These are phyloP conservation scores for Kodamaea hsintzibuensis DNA, from an alignment of 805 yeast species.

Conservation along the genomic window DNA sequence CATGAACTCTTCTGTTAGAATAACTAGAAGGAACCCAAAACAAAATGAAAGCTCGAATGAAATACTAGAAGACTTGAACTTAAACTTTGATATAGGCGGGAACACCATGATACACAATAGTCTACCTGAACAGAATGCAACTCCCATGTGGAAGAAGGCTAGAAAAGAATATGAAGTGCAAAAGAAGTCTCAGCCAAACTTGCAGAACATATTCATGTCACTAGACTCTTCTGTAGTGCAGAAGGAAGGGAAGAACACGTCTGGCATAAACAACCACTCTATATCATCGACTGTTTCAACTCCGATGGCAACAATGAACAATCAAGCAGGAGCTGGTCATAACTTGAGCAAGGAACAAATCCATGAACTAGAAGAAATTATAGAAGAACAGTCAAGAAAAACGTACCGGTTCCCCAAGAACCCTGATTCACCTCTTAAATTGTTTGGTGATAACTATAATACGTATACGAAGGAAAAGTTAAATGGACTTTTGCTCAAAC, in stretches of 20 bases:
- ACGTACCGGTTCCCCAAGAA: conserved; percentile 19
- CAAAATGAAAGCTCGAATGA: conserved; percentile 1
- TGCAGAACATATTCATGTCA: conserved; percentile 33
- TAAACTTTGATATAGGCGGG: conserved; percentile 21
- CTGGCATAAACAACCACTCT: conserved; percentile 19
- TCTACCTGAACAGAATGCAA: conserved; percentile 16
- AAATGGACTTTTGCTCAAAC: conserved; percentile 25
- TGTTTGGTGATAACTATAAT: conserved; percentile 40
- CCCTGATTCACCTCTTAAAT: conserved; percentile 43
- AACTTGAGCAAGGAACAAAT: conserved; percentile 15
- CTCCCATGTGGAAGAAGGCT: conserved; percentile 40
- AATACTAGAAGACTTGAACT: conserved; percentile 11
- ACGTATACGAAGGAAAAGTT: conserved; percentile 41
- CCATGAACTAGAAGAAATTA: conserved; percentile 23
- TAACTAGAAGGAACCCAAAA: conserved; percentile 15
- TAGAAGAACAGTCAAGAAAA: conserved; percentile 23
- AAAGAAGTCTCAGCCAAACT: conserved; percentile 24
- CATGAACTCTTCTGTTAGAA: conserved; percentile 27
- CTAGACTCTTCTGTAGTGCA: conserved; percentile 16
- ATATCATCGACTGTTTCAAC: conserved; percentile 39
- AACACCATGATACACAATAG: conserved; percentile 38
- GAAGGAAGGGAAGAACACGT: conserved; percentile 8
- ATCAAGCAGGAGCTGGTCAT: not conserved
- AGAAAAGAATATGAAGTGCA: conserved; percentile 28
- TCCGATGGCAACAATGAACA: conserved; percentile 30